Base-by-base conservation (phyloP, 768 basidiomycete species). In the Panellus pusillus region DNA sequence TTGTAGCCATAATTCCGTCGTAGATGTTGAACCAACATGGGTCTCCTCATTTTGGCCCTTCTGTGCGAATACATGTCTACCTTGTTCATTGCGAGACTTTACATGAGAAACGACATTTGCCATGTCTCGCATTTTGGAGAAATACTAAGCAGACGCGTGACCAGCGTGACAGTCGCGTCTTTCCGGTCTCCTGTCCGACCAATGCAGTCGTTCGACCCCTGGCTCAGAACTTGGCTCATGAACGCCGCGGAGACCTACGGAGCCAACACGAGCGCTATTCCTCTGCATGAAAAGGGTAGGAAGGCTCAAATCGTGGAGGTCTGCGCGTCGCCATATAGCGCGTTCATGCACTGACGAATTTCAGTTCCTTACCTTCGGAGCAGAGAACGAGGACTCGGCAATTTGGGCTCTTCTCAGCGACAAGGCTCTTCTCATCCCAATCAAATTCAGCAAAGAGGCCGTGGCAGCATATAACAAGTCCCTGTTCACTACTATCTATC, bases 351-450 rank as follows among this genome's bases (percentile, higher is more conserved):
- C 7, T 39, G 9, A 35, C 31, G 9, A 19, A 11, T 24, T 6
- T 9, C 20, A 49, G 49, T 51, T 47, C 44, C 50, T 50, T 37
- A 50, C 42, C 38, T 18, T 40, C 36, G 48, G 40, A 14, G 40
- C 32, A 11, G 56, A 57, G 29, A 57, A 57, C 35, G 42, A 57
- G 44, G 56, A 57, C 29, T 52, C 74, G n/a, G 65, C 66, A 17
- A 63, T 88, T 15, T 91, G 88, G 87, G 86, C 80, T 1, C 68
- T 70, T 41, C 65, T 83, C 13, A 87, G 86, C 1, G 88, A 91
- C 66, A 83, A 79, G 62, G 55, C 70, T 2, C 61, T 78, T 52
- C 59, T 56, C 13, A 69, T 88, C 15, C 77, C 82, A 4, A 74
- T 82, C 4, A 79, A 79, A 29, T 79, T 90, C 61, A 79, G 74